Conservation (phyloP, 139 green algal genomes). For the Zygnema circumcarinatum region DNA sequence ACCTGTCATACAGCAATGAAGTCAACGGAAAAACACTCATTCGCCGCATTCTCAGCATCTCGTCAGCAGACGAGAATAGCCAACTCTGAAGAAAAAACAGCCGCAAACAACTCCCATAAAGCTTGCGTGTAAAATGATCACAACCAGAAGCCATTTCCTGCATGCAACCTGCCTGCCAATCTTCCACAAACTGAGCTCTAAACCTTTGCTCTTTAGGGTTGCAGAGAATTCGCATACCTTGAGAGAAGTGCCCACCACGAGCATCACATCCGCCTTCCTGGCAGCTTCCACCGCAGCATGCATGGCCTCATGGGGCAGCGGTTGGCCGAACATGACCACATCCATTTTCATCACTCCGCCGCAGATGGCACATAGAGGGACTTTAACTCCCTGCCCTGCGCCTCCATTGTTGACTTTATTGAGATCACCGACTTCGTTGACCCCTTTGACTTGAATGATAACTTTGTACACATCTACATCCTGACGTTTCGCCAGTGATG, state of each 20-base stretch:
- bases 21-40: not conserved
- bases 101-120: too few species aligned
- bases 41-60: too few species aligned
- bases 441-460: too few species aligned
- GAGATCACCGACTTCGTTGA: not conserved
- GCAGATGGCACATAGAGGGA: conserved; percentile 31
- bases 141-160: too few species aligned
- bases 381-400: conserved; percentile 22
- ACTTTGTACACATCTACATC: too few species aligned
- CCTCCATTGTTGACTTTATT: not conserved
- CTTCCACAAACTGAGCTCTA: not conserved
- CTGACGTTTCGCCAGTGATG: too few species aligned
- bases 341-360: conserved; percentile 43
- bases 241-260: conserved; percentile 47
- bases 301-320: conserved; percentile 35
- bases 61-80: too few species aligned
- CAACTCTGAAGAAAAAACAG: too few species aligned
- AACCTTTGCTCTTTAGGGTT: not conserved
- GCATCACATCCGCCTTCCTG: conserved; percentile 20
- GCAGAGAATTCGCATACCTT: conserved; percentile 18
- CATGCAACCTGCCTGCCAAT: too few species aligned
- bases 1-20: conserved; percentile 24
- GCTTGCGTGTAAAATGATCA: too few species aligned
- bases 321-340: conserved; percentile 39
- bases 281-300: conserved; percentile 9